phyloP scores from a whole-genome alignment of 108 stramenopile species.

The Discostella pseudostelligera region DNA sequence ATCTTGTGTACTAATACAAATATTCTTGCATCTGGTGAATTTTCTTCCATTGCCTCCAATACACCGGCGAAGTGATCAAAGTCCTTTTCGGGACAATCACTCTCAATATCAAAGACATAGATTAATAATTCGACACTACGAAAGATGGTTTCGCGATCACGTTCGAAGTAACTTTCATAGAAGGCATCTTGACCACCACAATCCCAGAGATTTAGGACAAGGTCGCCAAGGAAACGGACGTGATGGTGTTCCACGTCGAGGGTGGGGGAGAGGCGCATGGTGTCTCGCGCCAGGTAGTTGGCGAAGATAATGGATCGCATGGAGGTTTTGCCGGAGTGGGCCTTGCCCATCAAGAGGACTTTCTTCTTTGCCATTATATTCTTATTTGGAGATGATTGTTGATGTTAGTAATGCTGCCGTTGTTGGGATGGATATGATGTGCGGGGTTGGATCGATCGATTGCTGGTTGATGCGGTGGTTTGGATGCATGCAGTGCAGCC shows the following conservation, averaged over 20 bases:
- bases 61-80: conserved; percentile 90
- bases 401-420: neutral
- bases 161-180: conserved; percentile 97
- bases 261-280: conserved; percentile 92
- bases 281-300: conserved; percentile 97
- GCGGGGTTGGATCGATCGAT: too few species aligned
- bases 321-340: conserved; percentile 95
- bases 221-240: conserved; percentile 97
- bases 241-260: conserved; percentile 97
- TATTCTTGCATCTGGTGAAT: conserved; percentile 93
- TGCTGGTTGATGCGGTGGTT: too few species aligned
- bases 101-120: conserved; percentile 98
- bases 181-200: conserved; percentile 99
- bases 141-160: conserved; percentile 97
- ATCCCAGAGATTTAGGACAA: conserved; percentile 99
- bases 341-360: conserved; percentile 96
- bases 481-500: too few species aligned
- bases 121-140: conserved; percentile 95
- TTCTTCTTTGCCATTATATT: conserved; percentile 91
- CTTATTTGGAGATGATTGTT: neutral
- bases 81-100: conserved; percentile 85
- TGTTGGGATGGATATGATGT: neutral
- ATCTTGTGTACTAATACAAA: conserved; percentile 99
- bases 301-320: conserved; percentile 99
- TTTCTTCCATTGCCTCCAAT: conserved; percentile 92